These are phyloP conservation scores for Colletotrichum liriopes DNA, from an alignment of 2,329 filamentous ascomycete species.

Conservation along the genomic window DNA sequence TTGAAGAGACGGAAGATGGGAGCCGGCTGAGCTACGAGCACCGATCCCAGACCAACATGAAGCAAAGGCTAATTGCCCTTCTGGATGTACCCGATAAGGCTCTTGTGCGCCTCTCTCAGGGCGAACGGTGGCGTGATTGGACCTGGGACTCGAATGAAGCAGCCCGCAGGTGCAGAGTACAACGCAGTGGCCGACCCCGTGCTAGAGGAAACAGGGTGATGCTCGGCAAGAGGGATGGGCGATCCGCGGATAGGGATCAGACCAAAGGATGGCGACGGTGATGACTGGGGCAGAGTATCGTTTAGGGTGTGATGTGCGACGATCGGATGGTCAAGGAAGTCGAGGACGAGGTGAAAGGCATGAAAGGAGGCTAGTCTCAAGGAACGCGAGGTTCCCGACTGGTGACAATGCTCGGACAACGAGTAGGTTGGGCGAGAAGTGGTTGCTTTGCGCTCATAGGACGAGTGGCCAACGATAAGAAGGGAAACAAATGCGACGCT, in stretches of 20 bases:
- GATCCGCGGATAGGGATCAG: conserved; percentile 37
- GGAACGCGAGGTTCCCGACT: conserved; percentile 26
- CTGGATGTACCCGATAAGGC: conserved; percentile 30
- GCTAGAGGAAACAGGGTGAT: conserved; percentile 35
- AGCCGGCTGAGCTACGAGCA: conserved; percentile 36
- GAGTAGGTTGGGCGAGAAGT: conserved; percentile 14
- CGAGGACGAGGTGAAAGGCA: conserved; percentile 31
- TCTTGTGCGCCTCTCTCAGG: conserved; percentile 16
- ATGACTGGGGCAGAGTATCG: conserved; percentile 12
- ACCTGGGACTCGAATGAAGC: conserved; percentile 21
- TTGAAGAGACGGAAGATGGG: conserved; percentile 20
- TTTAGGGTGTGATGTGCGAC: conserved; percentile 25
- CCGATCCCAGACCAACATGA: conserved; percentile 45
- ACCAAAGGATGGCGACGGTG: conserved; percentile 16
- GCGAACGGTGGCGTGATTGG: conserved; percentile 29
- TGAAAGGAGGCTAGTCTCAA: conserved; percentile 38
- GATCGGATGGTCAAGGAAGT: conserved; percentile 33
- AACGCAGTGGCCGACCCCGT: conserved; percentile 19
- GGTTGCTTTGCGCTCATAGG: conserved; percentile 28
- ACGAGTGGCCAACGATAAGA: conserved; percentile 32
- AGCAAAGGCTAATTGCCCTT: conserved; percentile 41
- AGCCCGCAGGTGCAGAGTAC: conserved; percentile 24
- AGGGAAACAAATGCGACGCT: conserved; percentile 40
- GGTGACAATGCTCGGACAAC: conserved; percentile 34
- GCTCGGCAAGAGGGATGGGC: conserved; percentile 23